A percentile compares a stretch with the other conserved stretches of the same genome.
Conservation (phyloP, 805 yeast genomes). For the Clavispora carvajalis region DNA sequence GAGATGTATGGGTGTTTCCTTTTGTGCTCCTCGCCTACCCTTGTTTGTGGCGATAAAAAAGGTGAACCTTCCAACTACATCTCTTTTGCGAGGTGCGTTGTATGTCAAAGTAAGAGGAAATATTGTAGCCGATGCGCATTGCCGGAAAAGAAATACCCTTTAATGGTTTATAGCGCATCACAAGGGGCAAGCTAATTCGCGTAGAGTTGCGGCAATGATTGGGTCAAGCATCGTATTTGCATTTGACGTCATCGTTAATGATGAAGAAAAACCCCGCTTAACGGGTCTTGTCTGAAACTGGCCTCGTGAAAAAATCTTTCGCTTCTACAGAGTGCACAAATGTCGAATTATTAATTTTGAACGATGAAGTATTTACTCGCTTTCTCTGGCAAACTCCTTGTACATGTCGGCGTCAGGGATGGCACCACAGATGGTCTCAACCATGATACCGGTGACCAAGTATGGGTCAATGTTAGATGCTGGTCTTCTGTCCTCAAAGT, state of each 20-base stretch:
- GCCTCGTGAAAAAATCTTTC: not conserved
- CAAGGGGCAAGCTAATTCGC: too few species aligned
- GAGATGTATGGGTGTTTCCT: not conserved
- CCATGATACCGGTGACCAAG: slow-evolving; percentile 96
- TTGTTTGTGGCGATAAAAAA: not conserved
- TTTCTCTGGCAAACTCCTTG: slow-evolving; percentile 80
- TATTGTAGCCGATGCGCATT: too few species aligned
- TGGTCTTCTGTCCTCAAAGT: slow-evolving; percentile 99
- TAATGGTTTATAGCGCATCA: too few species aligned
- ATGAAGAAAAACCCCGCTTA: too few species aligned
- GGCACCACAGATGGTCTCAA: slow-evolving; percentile 93
- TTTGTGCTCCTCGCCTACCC: too few species aligned
- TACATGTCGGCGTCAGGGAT: slow-evolving; percentile 94
- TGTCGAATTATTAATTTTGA: not conserved
- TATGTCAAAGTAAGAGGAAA: too few species aligned
- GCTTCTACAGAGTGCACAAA: not conserved
- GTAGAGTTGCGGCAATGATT: too few species aligned
- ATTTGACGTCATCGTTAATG: not conserved
- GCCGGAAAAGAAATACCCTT: too few species aligned
- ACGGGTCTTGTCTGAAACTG: too few species aligned
- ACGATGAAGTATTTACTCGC: slow-evolving; percentile 13
- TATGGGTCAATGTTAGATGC: slow-evolving; percentile 99
- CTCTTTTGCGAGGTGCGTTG: too few species aligned
- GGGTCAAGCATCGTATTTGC: too few species aligned
- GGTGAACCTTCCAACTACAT: too few species aligned